A percentile compares a stretch with the other conserved stretches of the same genome.
phyloP scores from a whole-genome alignment of 306 rosid species.

The Clitoria ternatea region DNA sequence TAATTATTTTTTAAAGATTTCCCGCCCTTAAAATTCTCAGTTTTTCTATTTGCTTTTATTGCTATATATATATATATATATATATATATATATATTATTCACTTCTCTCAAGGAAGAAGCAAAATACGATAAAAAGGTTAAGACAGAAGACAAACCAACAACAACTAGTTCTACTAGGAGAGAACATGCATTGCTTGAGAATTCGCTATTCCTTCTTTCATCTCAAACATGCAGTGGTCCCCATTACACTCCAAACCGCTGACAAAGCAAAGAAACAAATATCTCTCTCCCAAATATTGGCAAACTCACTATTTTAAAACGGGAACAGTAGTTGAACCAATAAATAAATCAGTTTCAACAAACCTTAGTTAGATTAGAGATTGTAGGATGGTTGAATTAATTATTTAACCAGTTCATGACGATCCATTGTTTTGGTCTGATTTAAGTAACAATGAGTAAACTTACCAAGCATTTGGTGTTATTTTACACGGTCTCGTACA shows the following conservation, averaged over 20 bases:
- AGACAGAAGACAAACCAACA: constrained; percentile 34
- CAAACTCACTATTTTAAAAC: too few species aligned
- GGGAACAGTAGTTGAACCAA: too few species aligned
- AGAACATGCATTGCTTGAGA: constrained; percentile 37
- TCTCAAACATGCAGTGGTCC: constrained; percentile 50
- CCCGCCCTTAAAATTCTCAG: background rate
- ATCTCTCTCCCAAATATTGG: background rate
- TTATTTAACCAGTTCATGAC: too few species aligned
- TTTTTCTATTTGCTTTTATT: background rate
- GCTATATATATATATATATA: background rate
- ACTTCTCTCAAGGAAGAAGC: constrained; percentile 10
- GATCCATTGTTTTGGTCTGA: too few species aligned
- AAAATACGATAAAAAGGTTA: constrained; percentile 32
- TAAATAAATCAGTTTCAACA: too few species aligned
- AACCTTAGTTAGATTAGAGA: too few species aligned
- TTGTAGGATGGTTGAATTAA: too few species aligned
- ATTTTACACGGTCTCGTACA: background rate
- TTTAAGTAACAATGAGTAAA: too few species aligned
- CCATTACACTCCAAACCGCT: background rate
- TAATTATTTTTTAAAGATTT: background rate
- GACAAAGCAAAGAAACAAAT: background rate
- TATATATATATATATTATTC: too few species aligned
- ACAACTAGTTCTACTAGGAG: constrained; percentile 18
- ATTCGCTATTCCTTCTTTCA: constrained; percentile 31
- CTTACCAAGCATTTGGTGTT: background rate